Base-by-base conservation (phyloP, 257 asterid species). In the Jasminum sambac region DNA sequence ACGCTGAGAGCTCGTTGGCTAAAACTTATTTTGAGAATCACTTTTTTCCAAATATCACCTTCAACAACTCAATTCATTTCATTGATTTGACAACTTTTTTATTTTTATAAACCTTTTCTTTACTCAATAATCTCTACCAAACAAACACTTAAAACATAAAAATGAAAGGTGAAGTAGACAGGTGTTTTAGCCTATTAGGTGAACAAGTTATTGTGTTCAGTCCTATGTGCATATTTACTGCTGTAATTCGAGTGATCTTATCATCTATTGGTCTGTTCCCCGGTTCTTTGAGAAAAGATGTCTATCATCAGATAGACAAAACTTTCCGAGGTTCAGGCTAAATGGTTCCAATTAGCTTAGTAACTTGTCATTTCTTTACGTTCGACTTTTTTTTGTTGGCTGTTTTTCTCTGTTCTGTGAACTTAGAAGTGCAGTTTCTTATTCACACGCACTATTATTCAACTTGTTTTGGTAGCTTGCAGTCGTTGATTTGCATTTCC, bases 311-410 rank as follows among this genome's bases (percentile, higher is more conserved):
- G 58, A 46, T 16, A 16, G 57, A 46, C 23, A 46, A 46, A 46
- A 48, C 24, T 16, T 48, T 4, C 58, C 59, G 6, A 17, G 6
- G 25, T 16, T 48, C 25, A 17, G 16, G 25, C 2, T 48, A 48
- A 48, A 48, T 48, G 8, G 5, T 48, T 48, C 12, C 23, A 17
- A 48, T 48, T 48, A n/a, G 25, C 6, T 48, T 48, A n/a, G 25
- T 17, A 16, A 48, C 11, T 48, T 4, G 2, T 17, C 25, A 11
- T 17, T 48, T 1, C 58, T 23, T 48, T 8, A 8, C n/a, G 25
- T 48, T 48, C 68, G 39, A 44, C 5, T 38, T 24, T n/a, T n/a
- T 64, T 12, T n/a, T 38, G 68, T 19, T 64, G n/a, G 11, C 68
- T 38, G 10, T 17, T 16, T 48, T 48, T 48, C n/a, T n/a, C 58